Evolutionary conservation across 2,329 filamentous ascomycete species (phyloP), one percentile per base, ranked within the genome.

Genomic region (Ceratocystis cubensis): DNA sequence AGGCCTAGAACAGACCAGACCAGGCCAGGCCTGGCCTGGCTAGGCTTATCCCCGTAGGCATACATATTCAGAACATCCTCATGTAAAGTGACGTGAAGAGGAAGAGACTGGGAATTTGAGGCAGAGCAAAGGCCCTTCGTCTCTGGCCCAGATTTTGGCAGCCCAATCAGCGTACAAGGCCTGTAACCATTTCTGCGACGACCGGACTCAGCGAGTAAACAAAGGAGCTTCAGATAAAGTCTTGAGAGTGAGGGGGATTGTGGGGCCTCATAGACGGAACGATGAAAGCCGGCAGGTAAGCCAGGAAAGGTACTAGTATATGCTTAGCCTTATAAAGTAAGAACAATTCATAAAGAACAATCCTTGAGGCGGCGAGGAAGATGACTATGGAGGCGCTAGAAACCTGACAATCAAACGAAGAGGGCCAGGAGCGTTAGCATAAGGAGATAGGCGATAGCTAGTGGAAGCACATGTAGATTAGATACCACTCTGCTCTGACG

Each of bases 1-100:
- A 59, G 56, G 56, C 56, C 56, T 37, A 59, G 56, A 59, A 15
- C 56, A 59, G 56, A 59, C 28, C 28, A 37, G 56, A 10, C 56
- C 30, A 37, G 56, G 7, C 56, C 30, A 5, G 56, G 28, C 56
- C 30, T n/a, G 53, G 53, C 53, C 28, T 15, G 3, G 17, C 28
- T 20, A 15, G 56, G 56, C 56, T n/a, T 22, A 59, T 59, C 56
- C 56, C 17, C 56, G 56, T 33, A 25, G 28, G 7, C 56, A 37
- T 33, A 25, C 28, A 59, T 28, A 20, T 8, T 15, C 53, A 57
- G 25, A 33, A 5, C 3, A 41, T 41, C 37, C 37, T 41, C 37
- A 41, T 15, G 37, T 41, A 41, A 13, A 41, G 37, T 17, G 8
- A 33, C 13, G 17, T n/a, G 56, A 59, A 25, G 56, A 25, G 10